Percentiles rank a stretch among this genome's conserved stretches.
Conservation (phyloP, 768 basidiomycete genomes). For the Bullera alba region DNA sequence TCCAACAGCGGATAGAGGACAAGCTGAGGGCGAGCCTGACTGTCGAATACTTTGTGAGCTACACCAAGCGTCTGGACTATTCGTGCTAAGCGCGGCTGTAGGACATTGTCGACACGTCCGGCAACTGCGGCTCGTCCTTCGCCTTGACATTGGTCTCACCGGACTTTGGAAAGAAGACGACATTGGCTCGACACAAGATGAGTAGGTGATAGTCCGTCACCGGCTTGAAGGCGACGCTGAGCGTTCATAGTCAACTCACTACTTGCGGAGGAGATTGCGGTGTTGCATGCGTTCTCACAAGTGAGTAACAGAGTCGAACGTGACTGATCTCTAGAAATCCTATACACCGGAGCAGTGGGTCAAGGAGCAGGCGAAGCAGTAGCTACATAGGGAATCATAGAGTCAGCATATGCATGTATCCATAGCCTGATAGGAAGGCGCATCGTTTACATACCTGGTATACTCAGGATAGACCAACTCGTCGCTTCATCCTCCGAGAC, state of each 20-base stretch:
- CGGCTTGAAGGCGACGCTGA: neutral
- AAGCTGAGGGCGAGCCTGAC: conserved; percentile 23
- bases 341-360: conserved; percentile 43
- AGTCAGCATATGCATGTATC: too few species aligned
- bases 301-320: conserved; percentile 10
- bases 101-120: conserved; percentile 44
- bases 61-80: too few species aligned
- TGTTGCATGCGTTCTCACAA: conserved; percentile 44
- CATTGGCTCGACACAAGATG: conserved; percentile 41
- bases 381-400: too few species aligned
- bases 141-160: conserved; percentile 40
- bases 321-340: conserved; percentile 37
- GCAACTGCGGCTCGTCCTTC: conserved; percentile 43
- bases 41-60: conserved; percentile 31
- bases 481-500: too few species aligned
- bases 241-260: conserved; percentile 34
- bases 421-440: too few species aligned
- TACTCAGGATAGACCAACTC: too few species aligned
- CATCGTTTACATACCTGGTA: too few species aligned
- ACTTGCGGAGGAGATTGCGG: conserved; percentile 35
- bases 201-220: conserved; percentile 19
- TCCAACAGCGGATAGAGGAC: conserved; percentile 22
- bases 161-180: conserved; percentile 41
- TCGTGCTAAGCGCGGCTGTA: conserved; percentile 7
- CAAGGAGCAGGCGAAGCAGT: conserved; percentile 23